These are phyloP conservation scores for Fraxinus sp. DNA, from an alignment of 305 asterid species.

Conservation along the genomic window DNA sequence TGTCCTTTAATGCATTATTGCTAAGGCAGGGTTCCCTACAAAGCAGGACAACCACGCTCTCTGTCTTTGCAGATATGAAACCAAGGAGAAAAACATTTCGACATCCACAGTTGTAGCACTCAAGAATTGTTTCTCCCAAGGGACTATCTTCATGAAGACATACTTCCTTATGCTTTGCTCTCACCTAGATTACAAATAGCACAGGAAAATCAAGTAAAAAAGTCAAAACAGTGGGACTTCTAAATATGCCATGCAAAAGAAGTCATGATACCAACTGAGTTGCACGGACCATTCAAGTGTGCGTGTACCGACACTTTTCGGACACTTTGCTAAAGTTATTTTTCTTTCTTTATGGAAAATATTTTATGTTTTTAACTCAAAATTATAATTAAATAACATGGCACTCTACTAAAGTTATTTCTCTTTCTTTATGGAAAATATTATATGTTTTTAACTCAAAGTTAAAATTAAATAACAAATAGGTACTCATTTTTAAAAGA, in stretches of 20 bases:
- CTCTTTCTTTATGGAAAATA: neutral
- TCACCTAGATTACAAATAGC: constrained; percentile 53
- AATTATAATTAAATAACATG: too few species aligned
- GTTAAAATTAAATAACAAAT: neutral
- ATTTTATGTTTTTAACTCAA: neutral
- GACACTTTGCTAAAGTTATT: too few species aligned
- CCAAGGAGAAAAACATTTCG: constrained; percentile 97
- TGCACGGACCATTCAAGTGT: neutral
- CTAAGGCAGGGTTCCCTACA: constrained; percentile 96
- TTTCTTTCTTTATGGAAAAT: too few species aligned
- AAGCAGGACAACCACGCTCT: constrained; percentile 94
- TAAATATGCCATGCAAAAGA: neutral
- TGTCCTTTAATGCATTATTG: constrained; percentile 90
- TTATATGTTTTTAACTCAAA: neutral
- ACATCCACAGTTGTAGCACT: constrained; percentile 98
- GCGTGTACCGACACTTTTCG: neutral
- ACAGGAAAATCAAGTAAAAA: constrained; percentile 12
- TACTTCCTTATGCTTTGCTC: constrained; percentile 98
- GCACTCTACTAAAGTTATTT: neutral
- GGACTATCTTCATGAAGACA: constrained; percentile 99
- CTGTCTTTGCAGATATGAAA: constrained; percentile 96
- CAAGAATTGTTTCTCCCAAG: constrained; percentile 93
- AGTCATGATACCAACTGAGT: neutral
- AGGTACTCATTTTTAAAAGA: neutral
- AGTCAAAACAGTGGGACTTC: neutral